Evolutionary conservation across 441 rosid genomes (phyloP), one percentile per base, ranked within the genome.

Genomic region (Gossypium schwendimanii): DNA sequence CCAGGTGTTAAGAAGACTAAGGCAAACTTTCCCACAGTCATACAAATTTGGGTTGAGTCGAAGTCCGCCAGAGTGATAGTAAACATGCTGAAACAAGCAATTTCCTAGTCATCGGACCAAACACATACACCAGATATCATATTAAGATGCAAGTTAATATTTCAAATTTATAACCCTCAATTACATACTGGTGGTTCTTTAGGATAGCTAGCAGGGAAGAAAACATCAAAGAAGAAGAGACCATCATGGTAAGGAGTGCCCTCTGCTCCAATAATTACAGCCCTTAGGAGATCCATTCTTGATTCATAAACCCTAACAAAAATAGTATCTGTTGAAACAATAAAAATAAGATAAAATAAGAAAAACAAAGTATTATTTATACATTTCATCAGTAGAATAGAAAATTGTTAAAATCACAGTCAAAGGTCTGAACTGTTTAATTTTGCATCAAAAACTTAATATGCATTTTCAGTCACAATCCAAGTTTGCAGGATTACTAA

Each of bases 241-340:
- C 99, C 98, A 59, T 94, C 97, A 49, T 94, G 99, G 80, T 94
- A 94, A 18, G 99, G 98, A 77, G 99, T 94, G 66, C 94, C 96
- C 74, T 88, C 91, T n/a, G 97, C 94, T 84, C 99, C 99, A 15
- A 91, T 79, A 64, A 94, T 94, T 45, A 89, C 97, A 75, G 98
- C 99, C 81, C 98, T 87, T 83, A 94, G 73, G 60, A 92, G 87
- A 81, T 94, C 98, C 99, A 94, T 91, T 81, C 98, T 86, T 72
- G 93, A 78, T 79, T 92, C 98, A 74, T 85, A 94, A 57, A 82
- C 96, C 81, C 98, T 89, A 57, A 91, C 97, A 83, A 83, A 89
- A 71, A 92, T 91, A 73, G 85, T 81, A 78, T 89, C 97, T 92
- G 89, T 77, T 62, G 73, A 81, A 63, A 73, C 17, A 26, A 77